Base-by-base conservation (phyloP, 73 alveolate species). In the Stentor coeruleus region DNA sequence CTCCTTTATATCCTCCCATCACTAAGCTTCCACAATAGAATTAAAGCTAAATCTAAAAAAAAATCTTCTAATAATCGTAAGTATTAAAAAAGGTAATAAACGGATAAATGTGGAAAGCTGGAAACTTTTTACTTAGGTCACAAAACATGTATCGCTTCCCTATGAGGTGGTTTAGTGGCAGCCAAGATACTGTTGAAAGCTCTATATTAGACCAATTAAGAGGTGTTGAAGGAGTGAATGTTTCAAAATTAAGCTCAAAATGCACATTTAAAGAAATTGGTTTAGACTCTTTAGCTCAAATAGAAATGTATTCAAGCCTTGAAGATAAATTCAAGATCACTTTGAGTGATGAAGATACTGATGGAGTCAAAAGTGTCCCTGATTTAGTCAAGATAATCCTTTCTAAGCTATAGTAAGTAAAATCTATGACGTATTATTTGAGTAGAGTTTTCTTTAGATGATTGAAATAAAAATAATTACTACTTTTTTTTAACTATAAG, bases 261-360 rank as follows among this genome's bases (percentile, higher is more conserved):
- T 0, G 59, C 49, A 0, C 30, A 15, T 66, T 66, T 66, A 57
- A 66, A 30, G 38, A 66, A 66, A 28, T 66, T 28, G 81, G 81
- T 0, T 36, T 66, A 57, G 81, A 66, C 35, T 66, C 81, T 1
- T 30, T 66, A 15, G 81, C 38, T 36, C 37, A 66, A 66, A 36
- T 66, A 36, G 81, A 66, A 66, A 57, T 66, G 0, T 1, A 0
- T n/a, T 15, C 49, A 1, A 57, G 59, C 35, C 35, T 66, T 20
- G 81, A 66, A 66, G 81, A 66, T 30, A 66, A 66, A 66, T 66
- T 66, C 20, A 57, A 57, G 0, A 66, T 66, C 35, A 36, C 38
- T 20, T 30, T 66, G 77, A 1, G 3, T 33, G 81, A 30, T 20
- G 49, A 66, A 33, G 81, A 66, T 1, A 36, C 81, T 66, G 81